These are phyloP conservation scores for Erysimum cheiranthoides DNA, from an alignment of 345 rosid genomes.

Conservation along the genomic window DNA sequence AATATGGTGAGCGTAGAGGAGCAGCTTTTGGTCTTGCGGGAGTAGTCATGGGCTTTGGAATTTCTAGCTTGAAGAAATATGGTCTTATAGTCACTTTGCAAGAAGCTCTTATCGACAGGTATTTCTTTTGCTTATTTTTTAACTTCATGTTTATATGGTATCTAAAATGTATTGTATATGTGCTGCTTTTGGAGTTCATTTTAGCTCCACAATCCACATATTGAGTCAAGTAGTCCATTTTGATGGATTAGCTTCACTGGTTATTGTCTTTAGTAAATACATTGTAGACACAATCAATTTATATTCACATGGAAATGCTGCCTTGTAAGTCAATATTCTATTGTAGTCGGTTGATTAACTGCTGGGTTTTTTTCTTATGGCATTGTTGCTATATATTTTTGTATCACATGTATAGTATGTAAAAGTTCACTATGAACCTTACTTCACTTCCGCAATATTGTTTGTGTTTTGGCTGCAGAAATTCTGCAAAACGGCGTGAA, in stretches of 20 bases:
- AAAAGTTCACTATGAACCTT: not conserved
- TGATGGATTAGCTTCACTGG: conserved; percentile 1
- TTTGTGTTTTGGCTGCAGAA: conserved; percentile 54
- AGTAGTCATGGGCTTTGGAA: conserved; percentile 88
- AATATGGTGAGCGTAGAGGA: conserved; percentile 98
- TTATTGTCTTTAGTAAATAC: not conserved
- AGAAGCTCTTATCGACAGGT: conserved; percentile 88
- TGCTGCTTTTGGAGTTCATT: conserved; percentile 1
- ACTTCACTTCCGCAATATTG: not conserved
- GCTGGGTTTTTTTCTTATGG: conserved; percentile 8
- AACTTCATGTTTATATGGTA: not conserved
- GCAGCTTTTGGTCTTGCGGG: conserved; percentile 99
- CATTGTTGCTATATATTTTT: not conserved
- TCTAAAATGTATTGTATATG: conserved; percentile 8
- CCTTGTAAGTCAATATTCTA: not conserved
- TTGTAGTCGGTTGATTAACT: not conserved
- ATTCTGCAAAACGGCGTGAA: conserved; percentile 91
- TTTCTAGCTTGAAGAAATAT: conserved; percentile 82
- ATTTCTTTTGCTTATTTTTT: conserved; percentile 21
- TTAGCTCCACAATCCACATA: no score
- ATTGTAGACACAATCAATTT: conserved; percentile 1
- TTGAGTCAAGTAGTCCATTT: not conserved
- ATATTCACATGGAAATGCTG: conserved; percentile 12
- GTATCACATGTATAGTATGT: conserved; percentile 13
- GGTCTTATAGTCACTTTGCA: conserved; percentile 65